Evolutionary conservation across 2,329 filamentous ascomycete genomes (phyloP), one percentile per base, ranked within the genome.

Genomic region (Scleromitrula shiraiana): DNA sequence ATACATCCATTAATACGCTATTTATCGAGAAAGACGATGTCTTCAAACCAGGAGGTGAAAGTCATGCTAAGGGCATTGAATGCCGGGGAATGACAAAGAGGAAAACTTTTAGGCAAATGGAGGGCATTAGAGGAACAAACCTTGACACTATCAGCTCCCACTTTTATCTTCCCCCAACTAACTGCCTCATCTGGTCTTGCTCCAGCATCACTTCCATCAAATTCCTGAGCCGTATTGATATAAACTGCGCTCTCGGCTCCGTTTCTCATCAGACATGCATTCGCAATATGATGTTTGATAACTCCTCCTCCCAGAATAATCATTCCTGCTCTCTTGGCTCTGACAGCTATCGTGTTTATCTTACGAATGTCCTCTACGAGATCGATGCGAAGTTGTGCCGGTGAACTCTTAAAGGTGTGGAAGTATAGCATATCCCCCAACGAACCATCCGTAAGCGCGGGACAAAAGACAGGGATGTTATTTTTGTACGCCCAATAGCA

Each of bases 361-460:
- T 78, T 82, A 17, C 93, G 82, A 52, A 98, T 93, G 62, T 98
- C 93, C 62, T 94, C 86, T 19, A 96, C 88, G 50, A 97, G 88
- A 65, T 97, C 93, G 51, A 96, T 80, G 49, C 83, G 80, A 35
- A 98, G 75, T 66, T 91, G 85, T 52, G 73, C 70, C 3, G 91
- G 91, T 2, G 87, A 90, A 0, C 87, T 70, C 65, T 91, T 93
- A 77, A 89, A 98, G 1, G 90, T 95, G 70, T 98, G 91, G 67
- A 98, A 97, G 69, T 96, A 97, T 33, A 98, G 74, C 93, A 98
- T 98, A 66, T 98, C 93, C 5, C 93, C 93, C 17, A 98, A 70
- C 59, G 88, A 95, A 15, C 93, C 93, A 62, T 98, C 93, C 0
- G 93, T 98, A 59, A 98, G 72, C 5, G 93, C 93, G 0, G 93